phyloP scores from a whole-genome alignment of 495 filamentous ascomycete genomes.

The Mycothermus thermophilus region DNA sequence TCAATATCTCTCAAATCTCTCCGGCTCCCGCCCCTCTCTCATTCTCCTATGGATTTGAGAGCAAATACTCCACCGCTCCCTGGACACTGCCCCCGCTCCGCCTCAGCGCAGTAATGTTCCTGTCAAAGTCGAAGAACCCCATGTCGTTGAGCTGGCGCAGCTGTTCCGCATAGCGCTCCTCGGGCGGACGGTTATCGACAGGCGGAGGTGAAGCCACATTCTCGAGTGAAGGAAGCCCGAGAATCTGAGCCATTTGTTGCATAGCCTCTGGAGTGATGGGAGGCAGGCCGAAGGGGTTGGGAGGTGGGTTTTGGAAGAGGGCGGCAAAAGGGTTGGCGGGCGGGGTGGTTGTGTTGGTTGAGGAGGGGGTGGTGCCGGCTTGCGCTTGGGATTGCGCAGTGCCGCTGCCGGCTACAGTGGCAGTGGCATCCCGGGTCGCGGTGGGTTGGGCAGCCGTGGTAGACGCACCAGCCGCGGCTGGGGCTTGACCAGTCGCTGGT shows the following conservation, averaged over 20 bases:
- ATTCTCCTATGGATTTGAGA: conserved; percentile 27
- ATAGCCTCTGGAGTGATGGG: conserved; percentile 26
- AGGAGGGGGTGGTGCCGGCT: background rate
- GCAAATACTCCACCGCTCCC: conserved; percentile 75
- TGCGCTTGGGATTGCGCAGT: background rate
- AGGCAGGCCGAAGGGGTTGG: conserved; percentile 14
- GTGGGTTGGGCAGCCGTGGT: conserved; percentile 14
- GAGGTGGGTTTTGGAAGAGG: conserved; percentile 21
- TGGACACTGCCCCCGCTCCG: conserved; percentile 88
- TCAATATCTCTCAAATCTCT: too few species aligned
- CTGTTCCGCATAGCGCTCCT: conserved; percentile 85
- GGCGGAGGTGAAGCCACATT: too few species aligned
- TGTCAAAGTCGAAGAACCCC: conserved; percentile 95
- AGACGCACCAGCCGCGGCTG: conserved; percentile 3
- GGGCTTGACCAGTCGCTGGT: conserved; percentile 6
- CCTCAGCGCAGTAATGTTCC: conserved; percentile 80
- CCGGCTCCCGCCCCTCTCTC: too few species aligned
- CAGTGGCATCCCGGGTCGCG: too few species aligned
- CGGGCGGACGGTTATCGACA: conserved; percentile 71
- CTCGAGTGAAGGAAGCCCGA: conserved; percentile 12
- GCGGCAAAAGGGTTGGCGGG: conserved; percentile 30
- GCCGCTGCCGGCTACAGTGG: too few species aligned
- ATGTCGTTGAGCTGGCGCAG: conserved; percentile 93
- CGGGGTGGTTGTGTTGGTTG: conserved; percentile 3
- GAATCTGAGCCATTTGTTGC: conserved; percentile 31